phyloP scores from a whole-genome alignment of 2,329 filamentous ascomycete genomes.

The Phyllosticta citrichinensis region DNA sequence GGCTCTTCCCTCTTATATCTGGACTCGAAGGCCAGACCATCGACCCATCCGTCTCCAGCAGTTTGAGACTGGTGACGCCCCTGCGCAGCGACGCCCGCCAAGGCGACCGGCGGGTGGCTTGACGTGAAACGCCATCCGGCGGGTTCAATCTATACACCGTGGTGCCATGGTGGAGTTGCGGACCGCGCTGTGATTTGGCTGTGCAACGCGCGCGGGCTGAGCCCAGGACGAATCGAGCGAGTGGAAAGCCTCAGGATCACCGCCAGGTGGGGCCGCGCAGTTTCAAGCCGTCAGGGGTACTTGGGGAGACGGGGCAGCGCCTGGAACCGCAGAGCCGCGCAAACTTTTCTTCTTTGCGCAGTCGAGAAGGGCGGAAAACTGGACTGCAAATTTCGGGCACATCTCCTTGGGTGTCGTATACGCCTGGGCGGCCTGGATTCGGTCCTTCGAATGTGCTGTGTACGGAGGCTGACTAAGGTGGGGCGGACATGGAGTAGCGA shows the following conservation, averaged over 20 bases:
- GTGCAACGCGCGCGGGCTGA: not conserved
- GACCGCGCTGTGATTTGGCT: not conserved
- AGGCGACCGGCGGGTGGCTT: not conserved
- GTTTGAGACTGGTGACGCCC: not conserved
- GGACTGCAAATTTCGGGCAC: not conserved
- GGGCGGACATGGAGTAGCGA: not conserved
- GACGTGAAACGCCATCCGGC: not conserved
- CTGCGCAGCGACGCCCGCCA: not conserved
- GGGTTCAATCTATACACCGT: not conserved
- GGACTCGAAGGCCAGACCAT: not conserved
- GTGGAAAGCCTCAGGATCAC: not conserved
- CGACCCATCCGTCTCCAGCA: not conserved
- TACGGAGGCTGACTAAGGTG: not conserved
- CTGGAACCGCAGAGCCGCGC: not conserved
- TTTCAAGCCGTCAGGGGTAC: not conserved
- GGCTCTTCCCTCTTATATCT: not conserved
- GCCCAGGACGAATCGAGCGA: not conserved
- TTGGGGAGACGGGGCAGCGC: not conserved
- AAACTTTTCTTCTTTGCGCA: not conserved
- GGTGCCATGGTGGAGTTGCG: not conserved
- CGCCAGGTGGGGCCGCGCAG: not conserved
- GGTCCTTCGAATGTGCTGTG: not conserved
- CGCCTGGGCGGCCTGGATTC: not conserved
- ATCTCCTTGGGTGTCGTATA: not conserved
- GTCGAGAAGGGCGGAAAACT: not conserved